Evolutionary conservation across 306 rosid genomes (phyloP).

Genomic region (Dryas octopetala): DNA sequence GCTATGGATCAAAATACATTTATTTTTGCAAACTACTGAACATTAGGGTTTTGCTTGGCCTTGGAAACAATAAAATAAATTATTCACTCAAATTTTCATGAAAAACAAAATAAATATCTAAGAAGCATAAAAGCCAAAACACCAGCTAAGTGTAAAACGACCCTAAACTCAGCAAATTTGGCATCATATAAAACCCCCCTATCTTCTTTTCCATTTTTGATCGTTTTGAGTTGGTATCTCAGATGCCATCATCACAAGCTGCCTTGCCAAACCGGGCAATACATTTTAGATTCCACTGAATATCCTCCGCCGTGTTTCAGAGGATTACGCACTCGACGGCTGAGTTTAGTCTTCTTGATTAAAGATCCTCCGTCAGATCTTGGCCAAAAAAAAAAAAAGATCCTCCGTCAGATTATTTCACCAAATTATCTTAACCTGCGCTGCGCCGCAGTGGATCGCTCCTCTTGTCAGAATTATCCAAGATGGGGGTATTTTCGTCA

Average conservation of each 20-base stretch:
- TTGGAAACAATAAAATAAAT: too few species aligned
- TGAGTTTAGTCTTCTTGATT: too few species aligned
- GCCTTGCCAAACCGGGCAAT: not conserved
- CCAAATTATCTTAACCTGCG: not conserved
- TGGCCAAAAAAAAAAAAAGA: too few species aligned
- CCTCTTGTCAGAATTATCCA: not conserved
- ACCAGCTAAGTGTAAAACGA: too few species aligned
- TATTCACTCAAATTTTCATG: too few species aligned
- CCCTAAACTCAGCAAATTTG: too few species aligned
- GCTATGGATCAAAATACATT: too few species aligned
- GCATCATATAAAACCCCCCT: not conserved
- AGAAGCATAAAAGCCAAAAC: too few species aligned
- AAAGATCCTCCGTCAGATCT: not conserved
- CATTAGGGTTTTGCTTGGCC: too few species aligned
- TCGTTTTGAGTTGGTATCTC: not conserved
- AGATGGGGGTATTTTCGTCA: conserved; percentile 2
- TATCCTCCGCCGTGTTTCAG: not conserved
- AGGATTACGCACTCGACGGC: not conserved
- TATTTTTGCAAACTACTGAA: too few species aligned
- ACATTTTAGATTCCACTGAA: conserved; percentile 21
- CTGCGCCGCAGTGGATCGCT: not conserved
- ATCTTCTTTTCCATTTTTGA: not conserved
- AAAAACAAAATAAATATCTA: too few species aligned
- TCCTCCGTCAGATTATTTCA: not conserved
- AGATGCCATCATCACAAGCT: not conserved